Conservation (phyloP, 208 protist species). For the Trypanosoma theileri region DNA sequence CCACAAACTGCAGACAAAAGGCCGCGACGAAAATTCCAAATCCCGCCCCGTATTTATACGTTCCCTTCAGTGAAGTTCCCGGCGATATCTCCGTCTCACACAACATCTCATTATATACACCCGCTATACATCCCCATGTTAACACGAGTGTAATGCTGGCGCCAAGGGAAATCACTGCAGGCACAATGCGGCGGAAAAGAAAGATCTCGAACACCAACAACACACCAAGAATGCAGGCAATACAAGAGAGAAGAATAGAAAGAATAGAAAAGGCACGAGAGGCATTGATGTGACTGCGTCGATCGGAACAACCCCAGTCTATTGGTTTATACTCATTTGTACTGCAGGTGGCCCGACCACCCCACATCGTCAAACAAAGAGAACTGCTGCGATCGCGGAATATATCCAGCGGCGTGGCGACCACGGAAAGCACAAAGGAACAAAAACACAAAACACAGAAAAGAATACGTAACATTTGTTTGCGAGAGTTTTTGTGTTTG, state of each 20-base stretch:
- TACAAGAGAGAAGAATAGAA: not conserved
- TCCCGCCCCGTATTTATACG: not conserved
- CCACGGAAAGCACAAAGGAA: not conserved
- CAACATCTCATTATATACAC: slow-evolving; percentile 1
- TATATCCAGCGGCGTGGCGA: not conserved
- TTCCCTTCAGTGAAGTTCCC: not conserved
- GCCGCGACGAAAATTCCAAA: not conserved
- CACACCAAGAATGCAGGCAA: not conserved
- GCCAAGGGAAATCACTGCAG: slow-evolving; percentile 1
- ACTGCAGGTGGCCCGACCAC: not conserved
- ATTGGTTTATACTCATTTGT: not conserved
- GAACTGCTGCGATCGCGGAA: not conserved
- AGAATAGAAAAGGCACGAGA: not conserved
- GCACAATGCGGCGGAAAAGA: not conserved
- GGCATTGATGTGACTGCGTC: not conserved
- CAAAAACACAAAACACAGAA: not conserved
- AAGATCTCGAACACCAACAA: not conserved
- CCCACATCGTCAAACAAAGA: not conserved
- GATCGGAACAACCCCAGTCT: not conserved
- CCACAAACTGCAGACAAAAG: not conserved
- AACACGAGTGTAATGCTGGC: not conserved
- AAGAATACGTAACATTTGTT: not conserved
- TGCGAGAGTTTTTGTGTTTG: not conserved
- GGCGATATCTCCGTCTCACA: not conserved
- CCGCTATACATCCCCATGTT: not conserved